Evolutionary conservation across 768 basidiomycete species (phyloP), one percentile per base, ranked within the genome.

Genomic region (Phanerodontia chrysosporium): DNA sequence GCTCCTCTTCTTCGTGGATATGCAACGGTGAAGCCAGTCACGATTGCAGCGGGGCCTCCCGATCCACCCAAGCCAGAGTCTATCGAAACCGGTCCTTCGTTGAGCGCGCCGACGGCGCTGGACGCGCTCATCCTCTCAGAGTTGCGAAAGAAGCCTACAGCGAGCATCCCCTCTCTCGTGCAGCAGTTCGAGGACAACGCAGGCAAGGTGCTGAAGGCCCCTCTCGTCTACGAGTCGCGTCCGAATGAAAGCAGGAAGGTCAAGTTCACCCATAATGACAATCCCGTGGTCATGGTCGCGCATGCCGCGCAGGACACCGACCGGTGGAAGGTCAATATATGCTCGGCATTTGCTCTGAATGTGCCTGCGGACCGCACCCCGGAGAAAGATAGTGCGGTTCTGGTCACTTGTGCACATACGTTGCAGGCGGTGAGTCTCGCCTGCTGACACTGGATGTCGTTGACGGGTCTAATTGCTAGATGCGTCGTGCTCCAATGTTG

Each of bases 381-480:
- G 55, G 57, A 52, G 22, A n/a, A n/a, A n/a, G 59, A 67, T 9
- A 70, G 75, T 57, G 65, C 73, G 8, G 61, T 82, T 16, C 64
- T 86, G 35, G 59, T 85, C 24, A 82, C 82, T 12, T 87, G 85
- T 64, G 82, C 80, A 7, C 86, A 87, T 67, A 85, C 86, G 1
- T 67, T 88, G 27, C 81, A 86, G 69, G 80, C 84, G 80, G 84
- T 78, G 65, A 65, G 73, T 58, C 25, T 22, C 22, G 24, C 51
- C 52, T 18, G 3, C 21, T 51, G 39, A 28, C 25, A 2, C 28
- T 10, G n/a, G 25, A 55, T 54, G 28, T 48, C 44, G 24, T 56
- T 58, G 21, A 57, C 56, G 35, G 52, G 22, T 29, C 35, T 58
- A 32, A 39, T 49, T 30, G 60, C 55, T 62, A 75, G 78, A 76